These are phyloP conservation scores for Eucalyptus sp. DNA, from an alignment of 345 rosid genomes.

Conservation along the genomic window DNA sequence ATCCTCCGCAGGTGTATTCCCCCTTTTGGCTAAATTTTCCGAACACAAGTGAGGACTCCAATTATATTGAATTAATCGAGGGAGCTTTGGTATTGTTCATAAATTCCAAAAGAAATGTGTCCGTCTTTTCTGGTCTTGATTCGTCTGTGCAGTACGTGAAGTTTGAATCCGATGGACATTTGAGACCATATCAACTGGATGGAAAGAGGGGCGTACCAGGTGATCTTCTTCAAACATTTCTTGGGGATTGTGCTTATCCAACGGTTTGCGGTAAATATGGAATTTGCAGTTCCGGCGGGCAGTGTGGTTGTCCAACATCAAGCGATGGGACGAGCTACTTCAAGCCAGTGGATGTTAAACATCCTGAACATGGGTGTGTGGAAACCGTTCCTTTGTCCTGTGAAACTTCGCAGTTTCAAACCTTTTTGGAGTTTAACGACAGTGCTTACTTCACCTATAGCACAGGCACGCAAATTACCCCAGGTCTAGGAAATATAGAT, in stretches of 20 bases:
- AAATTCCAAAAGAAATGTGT: not conserved
- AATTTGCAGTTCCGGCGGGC: not conserved
- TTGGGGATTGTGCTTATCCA: not conserved
- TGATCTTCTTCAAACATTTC: not conserved
- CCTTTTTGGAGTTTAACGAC: not conserved
- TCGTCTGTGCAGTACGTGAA: not conserved
- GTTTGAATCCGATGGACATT: constrained; percentile 9
- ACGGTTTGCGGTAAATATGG: not conserved
- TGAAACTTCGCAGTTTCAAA: not conserved
- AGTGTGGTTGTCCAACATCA: not conserved
- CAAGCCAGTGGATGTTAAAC: not conserved
- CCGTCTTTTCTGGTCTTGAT: no score
- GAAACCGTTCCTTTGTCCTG: not conserved
- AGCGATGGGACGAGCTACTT: not conserved
- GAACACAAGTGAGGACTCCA: not conserved
- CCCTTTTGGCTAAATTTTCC: not conserved
- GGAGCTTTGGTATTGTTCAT: not conserved
- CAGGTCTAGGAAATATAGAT: not conserved
- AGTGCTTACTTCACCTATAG: not conserved
- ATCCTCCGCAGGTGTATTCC: not conserved
- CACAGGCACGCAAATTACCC: not conserved
- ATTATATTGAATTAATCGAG: not conserved
- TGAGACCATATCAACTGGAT: constrained; percentile 1
- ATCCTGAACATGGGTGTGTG: not conserved
- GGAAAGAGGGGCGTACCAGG: not conserved